Conservation (phyloP, 805 yeast genomes). For the Schwanniomyces pseudopolymorphus region DNA sequence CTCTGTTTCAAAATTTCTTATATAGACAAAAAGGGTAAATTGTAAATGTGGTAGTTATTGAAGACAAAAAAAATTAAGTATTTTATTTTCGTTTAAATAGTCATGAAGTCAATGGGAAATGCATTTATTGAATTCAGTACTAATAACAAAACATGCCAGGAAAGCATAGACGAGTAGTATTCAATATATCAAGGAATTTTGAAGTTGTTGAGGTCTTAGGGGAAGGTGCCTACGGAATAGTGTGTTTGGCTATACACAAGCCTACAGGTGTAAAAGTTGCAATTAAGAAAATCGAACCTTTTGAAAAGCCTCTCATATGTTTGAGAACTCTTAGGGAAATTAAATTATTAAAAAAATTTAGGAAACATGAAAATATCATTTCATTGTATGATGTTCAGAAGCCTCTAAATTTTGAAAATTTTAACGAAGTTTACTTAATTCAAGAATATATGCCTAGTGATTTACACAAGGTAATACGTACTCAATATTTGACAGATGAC, state of each 20-base stretch:
- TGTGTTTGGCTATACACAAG: constrained; percentile 64
- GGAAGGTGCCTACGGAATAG: constrained; percentile 82
- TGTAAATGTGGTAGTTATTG: neutral
- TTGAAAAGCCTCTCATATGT: constrained; percentile 62
- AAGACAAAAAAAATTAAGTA: too few relatives aligned
- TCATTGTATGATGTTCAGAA: constrained; percentile 64
- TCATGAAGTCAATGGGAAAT: neutral
- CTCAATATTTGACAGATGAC: constrained; percentile 59
- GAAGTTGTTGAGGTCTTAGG: constrained; percentile 63
- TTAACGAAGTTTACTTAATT: constrained; percentile 70
- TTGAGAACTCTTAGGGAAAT: constrained; percentile 71
- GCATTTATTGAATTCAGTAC: neutral
- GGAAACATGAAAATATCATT: constrained; percentile 68
- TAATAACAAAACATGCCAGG: neutral
- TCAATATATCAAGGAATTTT: constrained; percentile 63
- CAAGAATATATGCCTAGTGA: constrained; percentile 82
- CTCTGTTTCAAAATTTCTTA: neutral
- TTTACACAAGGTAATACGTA: constrained; percentile 58
- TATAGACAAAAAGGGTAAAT: neutral
- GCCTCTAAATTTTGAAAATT: constrained; percentile 56
- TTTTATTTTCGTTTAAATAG: neutral
- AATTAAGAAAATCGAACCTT: constrained; percentile 74
- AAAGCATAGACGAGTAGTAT: constrained; percentile 31
- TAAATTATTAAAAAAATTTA: constrained; percentile 61
- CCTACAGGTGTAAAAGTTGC: constrained; percentile 67